Conservation (phyloP, 2,329 filamentous ascomycete species). For the Pleurostoma richardsiae region DNA sequence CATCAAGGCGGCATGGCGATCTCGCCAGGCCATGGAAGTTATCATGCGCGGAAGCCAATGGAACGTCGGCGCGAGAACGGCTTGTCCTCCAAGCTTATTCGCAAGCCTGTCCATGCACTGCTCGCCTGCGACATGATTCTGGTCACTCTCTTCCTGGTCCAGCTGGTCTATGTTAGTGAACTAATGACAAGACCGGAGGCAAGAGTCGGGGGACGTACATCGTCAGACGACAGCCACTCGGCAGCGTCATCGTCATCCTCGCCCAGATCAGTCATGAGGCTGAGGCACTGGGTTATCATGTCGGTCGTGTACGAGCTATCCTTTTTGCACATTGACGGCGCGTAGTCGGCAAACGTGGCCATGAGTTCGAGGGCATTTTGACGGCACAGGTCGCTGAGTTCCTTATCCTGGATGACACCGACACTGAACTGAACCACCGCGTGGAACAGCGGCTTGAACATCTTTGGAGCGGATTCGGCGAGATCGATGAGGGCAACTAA, state of each 20-base stretch:
- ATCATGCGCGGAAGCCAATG: slow-evolving; percentile 98
- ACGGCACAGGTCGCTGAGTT: slow-evolving; percentile 80
- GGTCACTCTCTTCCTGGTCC: slow-evolving; percentile 91
- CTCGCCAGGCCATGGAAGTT: slow-evolving; percentile 88
- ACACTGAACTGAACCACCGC: slow-evolving; percentile 90
- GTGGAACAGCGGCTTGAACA: slow-evolving; percentile 95
- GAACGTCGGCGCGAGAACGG: slow-evolving; percentile 90
- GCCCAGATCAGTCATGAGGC: slow-evolving; percentile 95
- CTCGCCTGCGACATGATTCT: slow-evolving; percentile 95
- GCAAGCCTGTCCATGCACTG: slow-evolving; percentile 97
- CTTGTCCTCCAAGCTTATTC: slow-evolving; percentile 92
- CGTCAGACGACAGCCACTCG: slow-evolving; percentile 90
- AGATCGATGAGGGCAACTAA: slow-evolving; percentile 89
- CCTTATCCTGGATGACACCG: slow-evolving; percentile 92
- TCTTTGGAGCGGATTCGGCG: slow-evolving; percentile 89
- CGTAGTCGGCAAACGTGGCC: slow-evolving; percentile 95
- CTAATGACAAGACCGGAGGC: background rate
- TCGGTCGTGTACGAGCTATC: slow-evolving; percentile 87
- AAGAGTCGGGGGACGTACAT: slow-evolving; percentile 51
- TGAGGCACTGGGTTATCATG: slow-evolving; percentile 98
- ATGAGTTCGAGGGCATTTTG: slow-evolving; percentile 96
- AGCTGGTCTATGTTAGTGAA: slow-evolving; percentile 47
- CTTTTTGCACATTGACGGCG: slow-evolving; percentile 90
- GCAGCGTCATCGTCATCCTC: slow-evolving; percentile 89
- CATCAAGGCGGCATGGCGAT: slow-evolving; percentile 95